Conservation (phyloP, 208 protist species). For the Acanthamoeba triangularis region DNA sequence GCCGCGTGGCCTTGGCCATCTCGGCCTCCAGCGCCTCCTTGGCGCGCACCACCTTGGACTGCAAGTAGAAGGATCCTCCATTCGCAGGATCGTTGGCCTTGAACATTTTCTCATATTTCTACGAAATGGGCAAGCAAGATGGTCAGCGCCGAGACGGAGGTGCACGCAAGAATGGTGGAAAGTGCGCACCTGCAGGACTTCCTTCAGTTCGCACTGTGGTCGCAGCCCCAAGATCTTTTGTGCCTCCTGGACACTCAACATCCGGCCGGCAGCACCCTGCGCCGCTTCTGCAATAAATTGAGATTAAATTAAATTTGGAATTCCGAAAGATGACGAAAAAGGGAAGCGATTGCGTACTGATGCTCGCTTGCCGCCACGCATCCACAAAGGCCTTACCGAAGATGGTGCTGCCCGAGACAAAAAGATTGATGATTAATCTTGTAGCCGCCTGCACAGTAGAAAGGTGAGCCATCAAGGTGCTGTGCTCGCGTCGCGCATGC, state of each 20-base stretch:
- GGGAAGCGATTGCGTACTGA: constrained; percentile 50
- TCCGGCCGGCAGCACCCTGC: not conserved
- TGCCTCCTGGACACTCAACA: constrained; percentile 42
- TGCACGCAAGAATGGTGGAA: not conserved
- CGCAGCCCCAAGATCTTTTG: constrained; percentile 58
- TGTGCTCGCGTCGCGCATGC: not conserved
- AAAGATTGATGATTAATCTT: constrained; percentile 53
- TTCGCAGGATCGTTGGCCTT: constrained; percentile 73
- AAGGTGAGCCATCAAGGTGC: not conserved
- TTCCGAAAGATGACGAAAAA: no score
- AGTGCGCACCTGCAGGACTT: constrained; percentile 26
- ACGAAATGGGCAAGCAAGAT: not conserved
- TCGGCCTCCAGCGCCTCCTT: constrained; percentile 64
- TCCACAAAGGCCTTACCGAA: constrained; percentile 73
- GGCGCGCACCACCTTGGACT: constrained; percentile 77
- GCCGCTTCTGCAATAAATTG: constrained; percentile 2
- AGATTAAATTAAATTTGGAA: not conserved
- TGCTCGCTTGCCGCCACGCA: constrained; percentile 65
- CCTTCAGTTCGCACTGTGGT: not conserved
- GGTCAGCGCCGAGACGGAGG: not conserved
- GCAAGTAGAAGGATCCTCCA: constrained; percentile 77
- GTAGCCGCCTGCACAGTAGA: not conserved
- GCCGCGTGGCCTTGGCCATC: not conserved
- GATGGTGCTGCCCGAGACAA: constrained; percentile 44
- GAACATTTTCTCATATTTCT: constrained; percentile 78